phyloP scores from a whole-genome alignment of 2,329 filamentous ascomycete genomes.

The Exophiala dermatitidis region DNA sequence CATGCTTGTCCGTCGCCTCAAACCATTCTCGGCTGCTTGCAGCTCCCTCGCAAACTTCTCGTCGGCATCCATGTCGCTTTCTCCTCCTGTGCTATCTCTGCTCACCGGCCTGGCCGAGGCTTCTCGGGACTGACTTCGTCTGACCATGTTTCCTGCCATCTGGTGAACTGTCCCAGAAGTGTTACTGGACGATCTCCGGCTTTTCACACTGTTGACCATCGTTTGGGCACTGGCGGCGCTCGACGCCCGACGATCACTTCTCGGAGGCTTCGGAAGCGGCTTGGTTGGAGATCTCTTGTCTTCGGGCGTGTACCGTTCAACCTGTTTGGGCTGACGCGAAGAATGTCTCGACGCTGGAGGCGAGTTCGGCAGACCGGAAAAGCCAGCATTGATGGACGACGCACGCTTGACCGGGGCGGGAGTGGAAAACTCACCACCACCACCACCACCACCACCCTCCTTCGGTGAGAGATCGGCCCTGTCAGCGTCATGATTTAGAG shows the following conservation, averaged over 20 bases:
- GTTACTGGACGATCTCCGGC: constrained; percentile 21
- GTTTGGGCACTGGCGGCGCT: constrained; percentile 21
- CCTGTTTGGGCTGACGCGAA: constrained; percentile 39
- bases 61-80: constrained; percentile 23
- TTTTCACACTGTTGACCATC: constrained; percentile 17
- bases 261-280: constrained; percentile 6
- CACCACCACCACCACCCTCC: background rate
- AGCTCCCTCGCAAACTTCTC: constrained; percentile 25
- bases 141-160: constrained; percentile 8
- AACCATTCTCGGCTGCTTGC: constrained; percentile 25
- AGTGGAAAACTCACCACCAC: constrained; percentile 8
- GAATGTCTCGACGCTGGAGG: constrained; percentile 41
- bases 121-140: constrained; percentile 11
- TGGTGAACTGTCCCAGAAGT: constrained; percentile 22
- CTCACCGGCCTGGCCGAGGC: constrained; percentile 8
- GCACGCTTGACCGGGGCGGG: constrained; percentile 7
- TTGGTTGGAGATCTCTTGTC: constrained; percentile 19
- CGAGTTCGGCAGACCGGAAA: constrained; percentile 27
- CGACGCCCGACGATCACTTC: constrained; percentile 16
- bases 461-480: background rate
- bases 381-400: constrained; percentile 10
- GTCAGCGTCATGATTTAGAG: background rate
- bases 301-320: constrained; percentile 37
- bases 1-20: constrained; percentile 25
- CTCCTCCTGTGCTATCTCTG: constrained; percentile 16